Evolutionary conservation across 768 basidiomycete species (phyloP), one percentile per base, ranked within the genome.

Genomic region (Kwoniella newhampshirensis): DNA sequence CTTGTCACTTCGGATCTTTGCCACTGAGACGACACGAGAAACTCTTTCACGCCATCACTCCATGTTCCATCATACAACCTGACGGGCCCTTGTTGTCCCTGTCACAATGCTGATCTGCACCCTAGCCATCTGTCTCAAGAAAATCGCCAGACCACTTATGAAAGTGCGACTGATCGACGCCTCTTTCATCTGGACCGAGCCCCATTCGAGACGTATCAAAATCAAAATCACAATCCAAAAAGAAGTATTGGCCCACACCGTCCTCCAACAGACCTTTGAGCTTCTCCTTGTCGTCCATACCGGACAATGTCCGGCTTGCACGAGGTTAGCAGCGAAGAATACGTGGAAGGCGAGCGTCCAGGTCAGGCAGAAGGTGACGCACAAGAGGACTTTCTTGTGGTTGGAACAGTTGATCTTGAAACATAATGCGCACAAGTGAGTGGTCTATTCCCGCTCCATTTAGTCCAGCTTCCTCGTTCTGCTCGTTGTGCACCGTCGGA

Each of bases 121-220:
- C n/a, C n/a, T 49, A 75, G 89, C 94, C 2, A 86, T 98, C 55
- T 98, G 96, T 76, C 79, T 99, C 57, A 90, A 89, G 75, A 94
- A 93, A 76, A 84, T 98, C 46, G 63, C 72, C 8, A 53, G 71
- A 60, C 74, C 74, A 2, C 81, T 98, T 21, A 87, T 85, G 68
- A 93, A 91, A 80, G 91, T 98, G 25, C 88, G 94, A 46, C 78
- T 99, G 40, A 93, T 96, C n/a, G 94, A 98, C 61, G 96, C 96
- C 1, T 89, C 91, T 62, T 98, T 98, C 76, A 91, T 98, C 70
- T 99, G 96, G 96, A 99, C 96, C 20, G 96, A 99, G 73, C 96
- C 96, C 2, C 94, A 99, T 78, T 92, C 89, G 36, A 92, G 93
- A 72, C 83, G 96, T 35, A 76, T 98, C 60, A 84, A 91, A 44